phyloP scores from a whole-genome alignment of 345 rosid species.

The Citrus cavaleriei region DNA sequence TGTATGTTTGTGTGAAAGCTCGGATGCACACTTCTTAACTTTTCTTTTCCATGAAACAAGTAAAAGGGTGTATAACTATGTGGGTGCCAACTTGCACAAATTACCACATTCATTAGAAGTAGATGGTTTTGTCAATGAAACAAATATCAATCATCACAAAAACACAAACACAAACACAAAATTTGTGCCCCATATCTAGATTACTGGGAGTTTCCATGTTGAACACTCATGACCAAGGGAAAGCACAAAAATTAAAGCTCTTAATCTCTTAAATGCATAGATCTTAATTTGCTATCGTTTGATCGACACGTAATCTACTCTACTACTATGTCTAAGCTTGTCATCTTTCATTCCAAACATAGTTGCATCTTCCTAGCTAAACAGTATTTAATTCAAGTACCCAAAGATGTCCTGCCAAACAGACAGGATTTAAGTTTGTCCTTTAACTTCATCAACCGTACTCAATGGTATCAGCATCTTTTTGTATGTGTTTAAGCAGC shows the following conservation, averaged over 20 bases:
- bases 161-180: too few relatives aligned
- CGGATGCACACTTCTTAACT: not conserved
- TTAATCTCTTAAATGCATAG: not conserved
- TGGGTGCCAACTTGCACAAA: too few relatives aligned
- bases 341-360: not conserved
- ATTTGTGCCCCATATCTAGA: not conserved
- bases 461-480: not conserved
- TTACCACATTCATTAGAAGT: too few relatives aligned
- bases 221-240: not conserved
- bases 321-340: not conserved
- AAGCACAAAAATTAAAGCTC: not conserved
- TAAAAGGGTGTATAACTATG: not conserved
- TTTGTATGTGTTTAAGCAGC: not conserved
- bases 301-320: not conserved
- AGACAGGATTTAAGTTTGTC: not conserved
- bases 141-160: not conserved
- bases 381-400: not conserved
- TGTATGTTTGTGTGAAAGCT: not conserved
- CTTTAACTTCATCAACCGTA: not conserved
- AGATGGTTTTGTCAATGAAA: not conserved
- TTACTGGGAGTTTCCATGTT: not conserved
- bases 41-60: not conserved
- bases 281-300: not conserved
- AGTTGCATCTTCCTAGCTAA: not conserved
- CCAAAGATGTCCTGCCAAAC: not conserved